Percentiles rank a stretch among this genome's conserved stretches.
Conservation (phyloP, 805 yeast genomes). For the Wickerhamomyces sydowiorum region DNA sequence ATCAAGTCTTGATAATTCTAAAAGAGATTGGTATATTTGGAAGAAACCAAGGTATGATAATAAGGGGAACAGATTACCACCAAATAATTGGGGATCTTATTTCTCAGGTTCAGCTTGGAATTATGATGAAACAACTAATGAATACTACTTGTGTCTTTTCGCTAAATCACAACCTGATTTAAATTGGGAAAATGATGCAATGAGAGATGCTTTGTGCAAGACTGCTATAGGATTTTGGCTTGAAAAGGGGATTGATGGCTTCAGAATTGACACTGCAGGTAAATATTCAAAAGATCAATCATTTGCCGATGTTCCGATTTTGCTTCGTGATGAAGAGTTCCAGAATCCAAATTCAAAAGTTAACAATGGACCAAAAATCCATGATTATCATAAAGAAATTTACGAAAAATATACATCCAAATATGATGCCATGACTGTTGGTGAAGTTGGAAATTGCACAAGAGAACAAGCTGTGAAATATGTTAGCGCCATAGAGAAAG, state of each 20-base stretch:
- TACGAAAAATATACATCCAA: conserved; percentile 33
- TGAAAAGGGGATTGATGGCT: conserved; percentile 51
- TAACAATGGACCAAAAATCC: conserved; percentile 49
- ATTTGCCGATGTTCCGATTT: conserved; percentile 44
- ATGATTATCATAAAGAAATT: conserved; percentile 53
- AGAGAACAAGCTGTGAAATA: conserved; percentile 38
- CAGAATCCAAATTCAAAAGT: conserved; percentile 32
- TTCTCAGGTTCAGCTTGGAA: conserved; percentile 55
- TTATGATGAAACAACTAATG: conserved; percentile 46
- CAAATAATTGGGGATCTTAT: conserved; percentile 50
- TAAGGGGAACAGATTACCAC: conserved; percentile 45
- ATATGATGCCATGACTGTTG: conserved; percentile 52
- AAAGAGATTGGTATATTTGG: conserved; percentile 62
- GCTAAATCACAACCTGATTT: conserved; percentile 53
- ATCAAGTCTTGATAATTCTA: conserved; percentile 44
- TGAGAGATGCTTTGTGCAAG: conserved; percentile 32
- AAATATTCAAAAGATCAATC: conserved; percentile 42
- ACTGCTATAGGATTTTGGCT: conserved; percentile 48
- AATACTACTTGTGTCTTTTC: conserved; percentile 50
- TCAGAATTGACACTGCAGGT: conserved; percentile 52
- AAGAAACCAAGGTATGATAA: conserved; percentile 41
- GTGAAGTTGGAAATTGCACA: conserved; percentile 43
- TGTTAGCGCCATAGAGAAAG: conserved; percentile 31
- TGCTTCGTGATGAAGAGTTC: conserved; percentile 31
- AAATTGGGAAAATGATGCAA: conserved; percentile 48